Evolutionary conservation across 2,329 filamentous ascomycete species (phyloP), one percentile per base, ranked within the genome.

Genomic region (Ophiostoma sp.): DNA sequence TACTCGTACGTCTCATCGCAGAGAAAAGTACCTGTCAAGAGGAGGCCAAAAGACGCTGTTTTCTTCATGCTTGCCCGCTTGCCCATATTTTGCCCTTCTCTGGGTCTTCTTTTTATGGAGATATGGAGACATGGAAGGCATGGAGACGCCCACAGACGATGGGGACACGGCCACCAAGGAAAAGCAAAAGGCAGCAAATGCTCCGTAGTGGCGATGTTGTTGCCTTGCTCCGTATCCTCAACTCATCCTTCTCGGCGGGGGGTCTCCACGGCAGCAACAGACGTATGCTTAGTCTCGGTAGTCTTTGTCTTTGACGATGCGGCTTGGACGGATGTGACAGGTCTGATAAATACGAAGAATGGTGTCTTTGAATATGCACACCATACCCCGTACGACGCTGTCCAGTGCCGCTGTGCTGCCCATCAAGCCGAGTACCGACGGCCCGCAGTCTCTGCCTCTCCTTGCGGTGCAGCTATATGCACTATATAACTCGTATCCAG

Each of bases 71-170:
- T 27, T 27, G 27, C 27, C 27, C 27, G 27, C 27, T 27, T 27
- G 27, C 27, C 27, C 27, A 27, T 27, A 18, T 55, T 55, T 55
- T 55, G 18, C 49, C 49, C 18, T 55, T 27, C 49, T 27, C 5
- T 55, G 49, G 27, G 27, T 27, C 49, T 55, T 55, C 49, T 55
- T 55, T 55, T 55, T 27, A 55, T 55, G 49, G 49, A 55, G 49
- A 55, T 55, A 55, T 55, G 49, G 49, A 55, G 49, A 27, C 49
- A 36, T 55, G 49, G 49, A 55, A 55, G 49, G 49, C 49, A 55
- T 55, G 49, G 49, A 55, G 49, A 55, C 8, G 49, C 18, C 27
- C 49, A 55, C 49, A 14, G 49, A 52, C 47, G 16, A 55, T 55
- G 49, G 49, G 7, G 49, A 47, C 45, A 47, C 45, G 14, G 45